phyloP scores from a whole-genome alignment of 2,329 filamentous ascomycete species.

The Xylariales sp. region DNA sequence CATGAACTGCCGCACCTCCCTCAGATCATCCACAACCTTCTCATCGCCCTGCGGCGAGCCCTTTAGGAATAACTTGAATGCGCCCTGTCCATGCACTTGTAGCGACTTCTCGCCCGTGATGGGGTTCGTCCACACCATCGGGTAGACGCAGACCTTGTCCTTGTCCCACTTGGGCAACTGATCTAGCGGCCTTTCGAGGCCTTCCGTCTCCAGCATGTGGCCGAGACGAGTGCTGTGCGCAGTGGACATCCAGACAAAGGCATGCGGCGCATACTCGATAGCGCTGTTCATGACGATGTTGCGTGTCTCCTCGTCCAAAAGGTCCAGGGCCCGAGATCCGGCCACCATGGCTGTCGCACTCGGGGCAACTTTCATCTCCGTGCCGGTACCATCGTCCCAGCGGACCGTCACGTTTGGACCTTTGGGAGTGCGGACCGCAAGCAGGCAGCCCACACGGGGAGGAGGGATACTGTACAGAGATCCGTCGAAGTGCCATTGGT shows the following conservation, averaged over 20 bases:
- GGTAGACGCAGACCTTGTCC: conserved; percentile 64
- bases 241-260: conserved; percentile 75
- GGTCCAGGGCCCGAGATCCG: conserved; percentile 65
- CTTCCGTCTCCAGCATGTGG: conserved; percentile 64
- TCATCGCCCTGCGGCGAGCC: conserved; percentile 44
- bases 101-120: conserved; percentile 63
- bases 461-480: conserved; percentile 72
- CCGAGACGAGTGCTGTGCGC: conserved; percentile 64
- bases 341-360: conserved; percentile 74
- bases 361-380: conserved; percentile 63
- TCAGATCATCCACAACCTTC: conserved; percentile 61
- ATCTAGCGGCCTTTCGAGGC: conserved; percentile 52
- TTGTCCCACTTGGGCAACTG: conserved; percentile 63
- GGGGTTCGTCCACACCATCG: conserved; percentile 75
- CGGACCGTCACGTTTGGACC: conserved; percentile 62
- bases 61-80: conserved; percentile 62
- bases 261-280: conserved; percentile 73
- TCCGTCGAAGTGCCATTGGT: conserved; percentile 78
- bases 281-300: conserved; percentile 61
- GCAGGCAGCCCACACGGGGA: conserved; percentile 65
- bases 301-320: conserved; percentile 60
- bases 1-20: conserved; percentile 60
- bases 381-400: conserved; percentile 67
- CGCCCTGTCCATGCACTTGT: conserved; percentile 69
- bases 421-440: conserved; percentile 68